A percentile compares a stretch with the other conserved stretches of the same genome.
These are phyloP conservation scores for Aspergillus sp. DNA, from an alignment of 2,329 filamentous ascomycete genomes.

Conservation along the genomic window DNA sequence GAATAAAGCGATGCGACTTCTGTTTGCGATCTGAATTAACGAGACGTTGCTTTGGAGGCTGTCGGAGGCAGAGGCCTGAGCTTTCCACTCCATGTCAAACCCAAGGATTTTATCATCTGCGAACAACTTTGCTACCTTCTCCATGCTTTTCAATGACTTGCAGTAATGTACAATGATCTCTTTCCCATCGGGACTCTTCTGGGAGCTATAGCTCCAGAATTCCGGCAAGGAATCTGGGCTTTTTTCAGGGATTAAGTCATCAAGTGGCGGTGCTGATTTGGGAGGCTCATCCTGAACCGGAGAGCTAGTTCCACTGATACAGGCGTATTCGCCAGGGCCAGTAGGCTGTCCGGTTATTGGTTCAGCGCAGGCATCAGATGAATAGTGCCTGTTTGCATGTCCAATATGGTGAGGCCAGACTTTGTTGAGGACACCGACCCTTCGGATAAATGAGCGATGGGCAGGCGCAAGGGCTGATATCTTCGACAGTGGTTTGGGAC, in stretches of 20 bases:
- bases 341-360: neutral
- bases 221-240: constrained; percentile 8
- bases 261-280: neutral
- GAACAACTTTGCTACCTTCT: constrained; percentile 67
- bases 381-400: neutral
- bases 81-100: constrained; percentile 85
- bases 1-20: constrained; percentile 75
- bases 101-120: constrained; percentile 70
- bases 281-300: neutral
- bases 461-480: neutral
- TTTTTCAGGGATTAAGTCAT: neutral
- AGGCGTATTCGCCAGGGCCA: neutral
- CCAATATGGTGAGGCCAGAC: neutral
- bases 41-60: constrained; percentile 70
- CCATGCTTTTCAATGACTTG: constrained; percentile 63
- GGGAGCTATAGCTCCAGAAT: constrained; percentile 39
- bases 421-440: neutral
- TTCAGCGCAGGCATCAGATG: neutral
- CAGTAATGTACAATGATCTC: constrained; percentile 76
- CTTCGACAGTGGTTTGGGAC: neutral
- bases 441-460: neutral
- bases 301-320: neutral
- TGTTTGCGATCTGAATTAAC: constrained; percentile 77
- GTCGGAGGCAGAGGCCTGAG: constrained; percentile 47
- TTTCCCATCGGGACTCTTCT: constrained; percentile 49